A percentile compares a stretch with the other conserved stretches of the same genome.
These are phyloP conservation scores for Trypanosoma lewisi DNA, from an alignment of 208 protist genomes.

Conservation along the genomic window DNA sequence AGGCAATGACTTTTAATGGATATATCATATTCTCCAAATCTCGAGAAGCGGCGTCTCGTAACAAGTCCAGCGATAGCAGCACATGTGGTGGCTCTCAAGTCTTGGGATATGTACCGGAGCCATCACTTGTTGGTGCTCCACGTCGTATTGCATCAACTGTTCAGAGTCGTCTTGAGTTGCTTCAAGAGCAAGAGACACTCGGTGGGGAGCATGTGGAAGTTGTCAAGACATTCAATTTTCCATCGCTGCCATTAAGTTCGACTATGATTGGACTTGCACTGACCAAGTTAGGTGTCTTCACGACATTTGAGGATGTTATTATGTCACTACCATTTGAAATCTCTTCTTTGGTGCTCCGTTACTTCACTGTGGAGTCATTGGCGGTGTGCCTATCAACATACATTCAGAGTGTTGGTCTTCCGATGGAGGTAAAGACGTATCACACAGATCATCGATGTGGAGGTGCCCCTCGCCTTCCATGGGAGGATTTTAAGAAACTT, in stretches of 20 bases:
- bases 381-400: slow-evolving; percentile 68
- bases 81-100: slow-evolving; percentile 22
- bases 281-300: slow-evolving; percentile 46
- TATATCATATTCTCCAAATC: slow-evolving; percentile 85
- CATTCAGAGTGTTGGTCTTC: slow-evolving; percentile 36
- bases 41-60: slow-evolving; percentile 14
- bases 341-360: slow-evolving; percentile 69
- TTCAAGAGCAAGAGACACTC: slow-evolving; percentile 47
- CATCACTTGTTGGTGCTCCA: slow-evolving; percentile 52
- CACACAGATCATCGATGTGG: slow-evolving; percentile 51
- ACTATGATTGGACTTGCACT: slow-evolving; percentile 82
- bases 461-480: slow-evolving; percentile 31
- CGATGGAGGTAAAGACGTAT: slow-evolving; percentile 39
- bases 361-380: slow-evolving; percentile 75
- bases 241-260: slow-evolving; percentile 62
- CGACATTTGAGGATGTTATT: slow-evolving; percentile 81
- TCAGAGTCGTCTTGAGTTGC: slow-evolving; percentile 57
- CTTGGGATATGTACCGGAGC: slow-evolving; percentile 15
- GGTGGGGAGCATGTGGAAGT: slow-evolving; percentile 21
- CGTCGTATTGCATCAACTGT: slow-evolving; percentile 53
- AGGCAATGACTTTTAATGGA: slow-evolving; percentile 82
- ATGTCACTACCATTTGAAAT: slow-evolving; percentile 72
- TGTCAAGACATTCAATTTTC: slow-evolving; percentile 52
- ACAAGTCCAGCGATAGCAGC: slow-evolving; percentile 19
- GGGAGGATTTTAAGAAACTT: slow-evolving; percentile 50